Evolutionary conservation across 2,329 filamentous ascomycete genomes (phyloP).

Genomic region (Blumeria hordei): DNA sequence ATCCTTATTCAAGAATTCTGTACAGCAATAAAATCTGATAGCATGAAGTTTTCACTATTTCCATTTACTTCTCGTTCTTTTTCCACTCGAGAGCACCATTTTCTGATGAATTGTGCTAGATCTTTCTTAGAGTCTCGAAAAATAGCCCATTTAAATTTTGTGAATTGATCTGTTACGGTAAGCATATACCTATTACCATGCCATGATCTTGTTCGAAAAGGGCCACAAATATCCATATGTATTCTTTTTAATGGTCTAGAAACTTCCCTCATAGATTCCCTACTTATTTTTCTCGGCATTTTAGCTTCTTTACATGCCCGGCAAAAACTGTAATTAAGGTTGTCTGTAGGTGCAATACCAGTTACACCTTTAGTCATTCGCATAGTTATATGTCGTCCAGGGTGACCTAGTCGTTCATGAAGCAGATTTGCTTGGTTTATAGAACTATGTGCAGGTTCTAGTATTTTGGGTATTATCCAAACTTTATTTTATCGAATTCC

Average conservation of each 20-base stretch:
- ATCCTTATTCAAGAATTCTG: background rate
- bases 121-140: background rate
- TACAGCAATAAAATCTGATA: background rate
- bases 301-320: background rate
- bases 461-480: background rate
- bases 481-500: background rate
- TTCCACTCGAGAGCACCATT: background rate
- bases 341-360: background rate
- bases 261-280: background rate
- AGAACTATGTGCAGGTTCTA: background rate
- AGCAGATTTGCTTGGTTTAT: background rate
- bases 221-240: background rate
- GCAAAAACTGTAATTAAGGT: background rate
- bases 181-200: background rate
- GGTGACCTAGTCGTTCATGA: background rate
- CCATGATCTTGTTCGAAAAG: background rate
- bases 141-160: background rate
- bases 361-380: background rate
- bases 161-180: background rate
- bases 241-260: background rate
- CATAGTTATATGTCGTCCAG: background rate
- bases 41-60: background rate
- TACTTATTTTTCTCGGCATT: background rate
- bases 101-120: background rate
- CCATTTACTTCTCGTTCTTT: background rate